These are phyloP conservation scores for Sporobolomyces phaffii DNA, from an alignment of 768 basidiomycete genomes.

Conservation along the genomic window DNA sequence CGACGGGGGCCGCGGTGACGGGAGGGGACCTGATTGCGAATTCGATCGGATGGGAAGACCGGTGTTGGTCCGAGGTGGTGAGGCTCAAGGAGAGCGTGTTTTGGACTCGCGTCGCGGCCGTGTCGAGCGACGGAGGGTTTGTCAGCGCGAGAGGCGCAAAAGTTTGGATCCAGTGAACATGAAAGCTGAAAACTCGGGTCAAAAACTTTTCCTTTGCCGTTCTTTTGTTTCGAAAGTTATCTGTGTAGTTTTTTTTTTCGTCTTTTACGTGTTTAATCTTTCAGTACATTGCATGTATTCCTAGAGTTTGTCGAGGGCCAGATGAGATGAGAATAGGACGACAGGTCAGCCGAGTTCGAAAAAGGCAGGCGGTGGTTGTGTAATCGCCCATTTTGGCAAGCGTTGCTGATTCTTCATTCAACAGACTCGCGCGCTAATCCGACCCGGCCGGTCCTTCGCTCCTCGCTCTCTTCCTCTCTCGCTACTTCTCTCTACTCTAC, in stretches of 20 bases:
- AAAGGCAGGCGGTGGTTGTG: not conserved
- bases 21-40: conserved; percentile 35
- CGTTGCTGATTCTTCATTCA: too few relatives aligned
- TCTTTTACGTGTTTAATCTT: too few relatives aligned
- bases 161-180: conserved; percentile 35
- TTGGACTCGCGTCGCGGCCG: conserved; percentile 31
- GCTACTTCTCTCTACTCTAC: not conserved
- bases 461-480: not conserved
- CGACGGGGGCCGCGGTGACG: not conserved
- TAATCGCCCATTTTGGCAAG: too few relatives aligned
- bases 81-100: conserved; percentile 38
- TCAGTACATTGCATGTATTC: too few relatives aligned
- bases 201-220: not conserved
- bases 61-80: conserved; percentile 41
- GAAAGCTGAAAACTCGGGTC: not conserved
- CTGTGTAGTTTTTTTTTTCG: not conserved
- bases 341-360: too few relatives aligned
- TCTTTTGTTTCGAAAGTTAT: not conserved
- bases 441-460: too few relatives aligned
- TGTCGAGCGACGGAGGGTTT: conserved; percentile 26
- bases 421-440: too few relatives aligned
- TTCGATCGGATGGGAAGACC: conserved; percentile 43
- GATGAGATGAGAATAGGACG: too few relatives aligned
- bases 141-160: conserved; percentile 16
- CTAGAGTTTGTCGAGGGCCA: too few relatives aligned